Conservation (phyloP, 202 grass and related monocot genomes). For the Eragrostis tef region DNA sequence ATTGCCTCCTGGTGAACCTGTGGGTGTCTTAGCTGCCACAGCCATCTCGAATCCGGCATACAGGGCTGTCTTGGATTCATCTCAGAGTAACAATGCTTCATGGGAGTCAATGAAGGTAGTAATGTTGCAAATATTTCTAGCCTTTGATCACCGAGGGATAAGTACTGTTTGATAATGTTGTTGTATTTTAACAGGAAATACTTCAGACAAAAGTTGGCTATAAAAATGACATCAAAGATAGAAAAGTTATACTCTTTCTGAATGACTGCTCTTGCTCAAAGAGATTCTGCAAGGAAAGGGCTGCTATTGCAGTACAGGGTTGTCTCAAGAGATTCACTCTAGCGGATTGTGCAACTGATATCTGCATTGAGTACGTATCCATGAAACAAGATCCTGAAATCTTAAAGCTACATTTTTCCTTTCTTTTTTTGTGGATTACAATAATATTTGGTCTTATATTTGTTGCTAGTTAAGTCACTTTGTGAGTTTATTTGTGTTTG, state of each 20-base stretch:
- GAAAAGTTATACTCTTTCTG: constrained; percentile 78
- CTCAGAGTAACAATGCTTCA: constrained; percentile 94
- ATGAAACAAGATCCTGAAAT: constrained; percentile 13
- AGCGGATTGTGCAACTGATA: constrained; percentile 71
- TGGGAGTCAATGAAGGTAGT: constrained; percentile 94
- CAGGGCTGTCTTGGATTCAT: constrained; percentile 83
- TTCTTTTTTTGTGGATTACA: not conserved
- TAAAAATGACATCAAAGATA: constrained; percentile 70
- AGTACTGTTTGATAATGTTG: constrained; percentile 34
- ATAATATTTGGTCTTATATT: not conserved
- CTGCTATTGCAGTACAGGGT: constrained; percentile 73
- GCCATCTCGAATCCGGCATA: constrained; percentile 94
- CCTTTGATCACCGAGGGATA: constrained; percentile 30
- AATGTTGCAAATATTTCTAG: constrained; percentile 22
- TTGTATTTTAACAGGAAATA: constrained; percentile 67
- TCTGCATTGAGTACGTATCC: constrained; percentile 84
- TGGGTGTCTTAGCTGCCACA: constrained; percentile 92
- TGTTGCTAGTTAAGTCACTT: not conserved
- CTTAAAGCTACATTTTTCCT: not conserved
- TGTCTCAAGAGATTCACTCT: constrained; percentile 73
- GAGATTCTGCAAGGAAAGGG: constrained; percentile 92
- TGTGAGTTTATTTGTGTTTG: not conserved
- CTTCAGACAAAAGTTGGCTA: constrained; percentile 61
- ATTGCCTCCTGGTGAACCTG: constrained; percentile 83
- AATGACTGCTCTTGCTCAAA: constrained; percentile 85